These are phyloP conservation scores for Clonostachys sp. DNA, from an alignment of 2,329 filamentous ascomycete genomes.

Conservation along the genomic window DNA sequence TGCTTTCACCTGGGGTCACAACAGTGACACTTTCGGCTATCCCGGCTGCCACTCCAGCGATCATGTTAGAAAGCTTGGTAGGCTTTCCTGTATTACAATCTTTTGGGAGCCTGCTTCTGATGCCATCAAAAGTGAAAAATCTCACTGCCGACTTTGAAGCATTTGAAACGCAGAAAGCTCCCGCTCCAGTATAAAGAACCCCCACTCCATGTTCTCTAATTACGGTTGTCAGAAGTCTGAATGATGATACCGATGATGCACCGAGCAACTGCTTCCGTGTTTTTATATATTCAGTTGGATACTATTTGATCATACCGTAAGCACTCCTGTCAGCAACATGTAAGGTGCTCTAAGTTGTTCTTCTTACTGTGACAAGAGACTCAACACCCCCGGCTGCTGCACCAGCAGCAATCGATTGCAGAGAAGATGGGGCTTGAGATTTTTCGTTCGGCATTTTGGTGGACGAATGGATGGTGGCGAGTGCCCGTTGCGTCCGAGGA, in stretches of 20 bases:
- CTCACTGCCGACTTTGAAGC: slow-evolving; percentile 11
- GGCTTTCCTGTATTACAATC: background rate
- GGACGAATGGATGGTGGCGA: background rate
- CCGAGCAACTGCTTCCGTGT: background rate
- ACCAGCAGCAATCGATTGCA: background rate
- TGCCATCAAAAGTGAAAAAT: slow-evolving; percentile 4
- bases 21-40: slow-evolving; percentile 12
- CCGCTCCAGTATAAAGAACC: slow-evolving; percentile 6
- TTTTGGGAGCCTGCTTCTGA: background rate
- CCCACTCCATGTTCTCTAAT: slow-evolving; percentile 1
- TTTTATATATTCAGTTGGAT: background rate
- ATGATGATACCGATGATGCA: background rate
- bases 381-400: background rate
- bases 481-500: too few relatives aligned
- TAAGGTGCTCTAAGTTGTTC: background rate
- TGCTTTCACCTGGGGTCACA: slow-evolving; percentile 16
- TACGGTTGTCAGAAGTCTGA: background rate
- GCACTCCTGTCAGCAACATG: background rate
- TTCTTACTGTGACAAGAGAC: background rate
- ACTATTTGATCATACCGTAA: background rate
- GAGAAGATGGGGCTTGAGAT: background rate
- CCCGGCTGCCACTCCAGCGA: slow-evolving; percentile 13
- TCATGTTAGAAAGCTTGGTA: slow-evolving; percentile 7
- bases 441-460: background rate
- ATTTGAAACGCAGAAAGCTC: slow-evolving; percentile 11